phyloP scores from a whole-genome alignment of 345 rosid species.

The Abelmoschus esculentus region DNA sequence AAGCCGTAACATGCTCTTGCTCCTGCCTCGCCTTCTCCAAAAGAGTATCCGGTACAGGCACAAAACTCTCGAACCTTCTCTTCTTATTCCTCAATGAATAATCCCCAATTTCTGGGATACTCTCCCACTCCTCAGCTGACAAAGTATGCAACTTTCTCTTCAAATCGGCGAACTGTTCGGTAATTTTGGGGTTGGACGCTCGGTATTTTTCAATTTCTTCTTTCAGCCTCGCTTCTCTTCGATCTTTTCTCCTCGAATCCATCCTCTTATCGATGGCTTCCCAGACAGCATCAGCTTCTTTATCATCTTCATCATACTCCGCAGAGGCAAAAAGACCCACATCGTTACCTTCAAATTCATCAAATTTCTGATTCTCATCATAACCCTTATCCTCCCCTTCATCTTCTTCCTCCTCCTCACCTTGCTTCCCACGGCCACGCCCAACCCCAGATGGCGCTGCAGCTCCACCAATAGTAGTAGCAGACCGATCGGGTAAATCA shows the following conservation, averaged over 20 bases:
- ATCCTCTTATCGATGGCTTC: constrained; percentile 78
- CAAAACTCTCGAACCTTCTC: constrained; percentile 87
- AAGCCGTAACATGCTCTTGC: constrained; percentile 85
- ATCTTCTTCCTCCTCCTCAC: constrained; percentile 75
- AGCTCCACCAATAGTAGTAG: constrained; percentile 45
- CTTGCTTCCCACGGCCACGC: constrained; percentile 61
- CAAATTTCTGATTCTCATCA: constrained; percentile 93
- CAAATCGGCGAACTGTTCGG: constrained; percentile 90
- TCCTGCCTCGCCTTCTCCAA: constrained; percentile 94
- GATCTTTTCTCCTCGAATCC: constrained; percentile 84
- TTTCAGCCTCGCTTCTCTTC: constrained; percentile 80
- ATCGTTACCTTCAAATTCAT: constrained; percentile 93
- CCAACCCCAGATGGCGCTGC: constrained; percentile 40
- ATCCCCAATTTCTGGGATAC: constrained; percentile 87
- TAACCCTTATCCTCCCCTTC: constrained; percentile 84
- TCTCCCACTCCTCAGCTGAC: constrained; percentile 79
- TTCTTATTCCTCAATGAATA: constrained; percentile 80
- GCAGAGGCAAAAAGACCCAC: constrained; percentile 88
- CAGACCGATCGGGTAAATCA: constrained; percentile 74
- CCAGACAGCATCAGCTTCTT: constrained; percentile 95
- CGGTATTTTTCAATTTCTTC: constrained; percentile 86
- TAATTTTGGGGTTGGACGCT: constrained; percentile 84
- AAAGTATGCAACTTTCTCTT: constrained; percentile 69
- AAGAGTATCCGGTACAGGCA: constrained; percentile 80
- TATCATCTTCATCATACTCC: constrained; percentile 90